phyloP scores from a whole-genome alignment of 768 basidiomycete genomes.

The Pleurotus tuber-regium region DNA sequence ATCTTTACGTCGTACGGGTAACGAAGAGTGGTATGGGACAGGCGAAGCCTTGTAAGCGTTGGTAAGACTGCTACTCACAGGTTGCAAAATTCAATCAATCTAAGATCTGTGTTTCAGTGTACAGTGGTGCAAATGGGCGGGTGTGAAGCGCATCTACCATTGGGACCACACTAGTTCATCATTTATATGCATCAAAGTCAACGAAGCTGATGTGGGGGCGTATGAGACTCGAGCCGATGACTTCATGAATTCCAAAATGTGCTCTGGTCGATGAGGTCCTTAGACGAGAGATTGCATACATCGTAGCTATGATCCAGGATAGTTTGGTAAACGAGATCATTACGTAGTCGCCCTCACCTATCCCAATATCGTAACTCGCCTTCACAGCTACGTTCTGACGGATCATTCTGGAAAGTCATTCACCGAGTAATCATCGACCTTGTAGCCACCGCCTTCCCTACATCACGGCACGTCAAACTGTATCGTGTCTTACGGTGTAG shows the following conservation, averaged over 20 bases:
- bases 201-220: slow-evolving; percentile 31
- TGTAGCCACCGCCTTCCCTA: slow-evolving; percentile 54
- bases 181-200: slow-evolving; percentile 41
- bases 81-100: background rate
- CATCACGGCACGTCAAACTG: slow-evolving; percentile 86
- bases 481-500: slow-evolving; percentile 61
- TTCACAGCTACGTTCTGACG: too few species aligned
- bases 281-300: too few species aligned
- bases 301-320: too few species aligned
- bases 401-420: too few species aligned
- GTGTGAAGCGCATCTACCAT: slow-evolving; percentile 54
- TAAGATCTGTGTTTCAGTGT: slow-evolving; percentile 26
- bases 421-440: slow-evolving; percentile 16
- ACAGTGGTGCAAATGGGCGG: slow-evolving; percentile 57
- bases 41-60: slow-evolving; percentile 54
- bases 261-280: too few species aligned
- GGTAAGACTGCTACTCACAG: slow-evolving; percentile 21
- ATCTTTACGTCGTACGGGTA: slow-evolving; percentile 52
- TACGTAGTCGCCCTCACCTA: too few species aligned
- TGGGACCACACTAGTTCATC: slow-evolving; percentile 39
- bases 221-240: slow-evolving; percentile 48
- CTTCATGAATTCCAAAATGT: too few species aligned
- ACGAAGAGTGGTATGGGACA: slow-evolving; percentile 48
- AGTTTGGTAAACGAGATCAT: too few species aligned
- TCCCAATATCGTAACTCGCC: too few species aligned